phyloP scores from a whole-genome alignment of 228 moss, liverwort and hornwort species.

The Sphagnum fallax region DNA sequence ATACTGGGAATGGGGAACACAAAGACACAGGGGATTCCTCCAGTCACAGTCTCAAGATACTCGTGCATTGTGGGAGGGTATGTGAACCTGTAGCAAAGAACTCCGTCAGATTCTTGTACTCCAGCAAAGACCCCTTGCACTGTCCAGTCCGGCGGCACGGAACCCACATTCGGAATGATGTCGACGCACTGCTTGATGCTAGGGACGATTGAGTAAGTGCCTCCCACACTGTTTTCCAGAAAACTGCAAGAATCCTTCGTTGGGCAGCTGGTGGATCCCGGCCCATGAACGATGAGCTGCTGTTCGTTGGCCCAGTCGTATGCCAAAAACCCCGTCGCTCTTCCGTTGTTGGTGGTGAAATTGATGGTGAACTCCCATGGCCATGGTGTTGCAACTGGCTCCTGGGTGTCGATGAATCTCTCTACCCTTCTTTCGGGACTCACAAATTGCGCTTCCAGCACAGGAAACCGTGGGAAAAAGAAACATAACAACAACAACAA shows the following conservation, averaged over 20 bases:
- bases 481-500: too few species aligned
- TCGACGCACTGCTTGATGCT: conserved; percentile 23
- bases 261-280: conserved; percentile 27
- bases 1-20: conserved; percentile 27
- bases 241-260: conserved; percentile 30
- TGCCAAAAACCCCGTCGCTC: conserved; percentile 25
- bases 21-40: conserved; percentile 46
- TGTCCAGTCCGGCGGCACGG: conserved; percentile 57
- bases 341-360: conserved; percentile 43
- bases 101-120: conserved; percentile 37
- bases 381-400: conserved; percentile 44
- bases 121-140: conserved; percentile 32
- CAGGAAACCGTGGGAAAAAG: too few species aligned
- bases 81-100: conserved; percentile 38
- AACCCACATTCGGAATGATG: conserved; percentile 26
- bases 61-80: conserved; percentile 48
- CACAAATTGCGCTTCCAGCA: too few species aligned
- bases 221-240: conserved; percentile 43
- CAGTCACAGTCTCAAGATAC: conserved; percentile 58
- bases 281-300: conserved; percentile 40
- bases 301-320: conserved; percentile 69
- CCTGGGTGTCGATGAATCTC: too few species aligned
- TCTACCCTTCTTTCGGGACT: too few species aligned
- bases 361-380: conserved; percentile 55
- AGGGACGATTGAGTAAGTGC: conserved; percentile 42